A percentile compares a stretch with the other conserved stretches of the same genome.
Conservation (phyloP, 257 asterid species). For the Jasminum sambac region DNA sequence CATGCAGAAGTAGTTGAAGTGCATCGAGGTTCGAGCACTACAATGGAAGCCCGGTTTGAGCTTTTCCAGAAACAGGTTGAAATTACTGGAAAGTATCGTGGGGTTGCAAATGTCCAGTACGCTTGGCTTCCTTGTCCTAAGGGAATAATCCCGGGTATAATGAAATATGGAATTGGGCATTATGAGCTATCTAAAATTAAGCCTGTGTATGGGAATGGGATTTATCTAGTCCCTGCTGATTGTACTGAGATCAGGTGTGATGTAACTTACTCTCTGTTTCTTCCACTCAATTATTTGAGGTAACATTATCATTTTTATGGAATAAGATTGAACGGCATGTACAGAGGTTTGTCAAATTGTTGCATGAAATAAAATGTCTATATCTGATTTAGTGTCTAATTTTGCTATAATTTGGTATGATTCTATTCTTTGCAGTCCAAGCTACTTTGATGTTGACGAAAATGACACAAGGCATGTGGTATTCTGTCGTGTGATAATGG, state of each 20-base stretch:
- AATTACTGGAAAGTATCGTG: slow-evolving; percentile 60
- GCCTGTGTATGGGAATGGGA: slow-evolving; percentile 53
- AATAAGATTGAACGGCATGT: not conserved
- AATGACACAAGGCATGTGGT: slow-evolving; percentile 66
- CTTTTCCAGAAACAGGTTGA: slow-evolving; percentile 75
- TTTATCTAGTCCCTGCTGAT: slow-evolving; percentile 72
- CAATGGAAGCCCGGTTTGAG: slow-evolving; percentile 55
- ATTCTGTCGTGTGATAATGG: slow-evolving; percentile 57
- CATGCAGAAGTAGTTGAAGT: slow-evolving; percentile 49
- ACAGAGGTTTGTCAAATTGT: not conserved
- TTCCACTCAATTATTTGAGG: not conserved
- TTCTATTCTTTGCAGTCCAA: slow-evolving; percentile 52
- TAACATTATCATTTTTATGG: not conserved
- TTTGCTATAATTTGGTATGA: slow-evolving; percentile 4
- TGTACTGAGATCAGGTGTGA: slow-evolving; percentile 70
- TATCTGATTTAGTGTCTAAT: not conserved
- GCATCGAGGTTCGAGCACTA: slow-evolving; percentile 35
- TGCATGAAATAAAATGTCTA: not conserved
- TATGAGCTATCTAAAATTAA: slow-evolving; percentile 36
- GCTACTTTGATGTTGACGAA: slow-evolving; percentile 81
- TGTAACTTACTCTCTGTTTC: slow-evolving; percentile 18
- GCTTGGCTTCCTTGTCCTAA: slow-evolving; percentile 92
- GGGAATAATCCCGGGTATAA: slow-evolving; percentile 40
- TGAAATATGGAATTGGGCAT: slow-evolving; percentile 65
- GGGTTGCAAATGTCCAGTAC: slow-evolving; percentile 63